Evolutionary conservation across 768 basidiomycete genomes (phyloP).

Genomic region (Xerocomellus intermedius): DNA sequence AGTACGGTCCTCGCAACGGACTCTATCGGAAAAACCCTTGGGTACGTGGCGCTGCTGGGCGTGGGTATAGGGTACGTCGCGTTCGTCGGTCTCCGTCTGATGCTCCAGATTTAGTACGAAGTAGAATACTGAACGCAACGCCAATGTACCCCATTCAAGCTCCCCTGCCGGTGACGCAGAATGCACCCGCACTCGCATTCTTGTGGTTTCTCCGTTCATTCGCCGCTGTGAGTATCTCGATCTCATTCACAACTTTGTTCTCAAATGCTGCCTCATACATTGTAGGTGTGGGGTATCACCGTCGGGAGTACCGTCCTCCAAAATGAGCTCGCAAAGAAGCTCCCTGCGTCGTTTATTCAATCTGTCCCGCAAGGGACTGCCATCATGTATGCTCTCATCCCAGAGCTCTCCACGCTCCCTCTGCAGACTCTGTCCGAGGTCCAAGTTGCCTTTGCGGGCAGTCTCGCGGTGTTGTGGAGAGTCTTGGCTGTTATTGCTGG

Average conservation of each 20-base stretch:
- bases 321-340: constrained; percentile 42
- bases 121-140: neutral
- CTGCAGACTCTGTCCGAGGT: constrained; percentile 36
- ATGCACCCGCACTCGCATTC: neutral
- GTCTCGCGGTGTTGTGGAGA: constrained; percentile 42
- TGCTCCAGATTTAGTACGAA: neutral
- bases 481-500: constrained; percentile 38
- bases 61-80: neutral
- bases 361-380: constrained; percentile 38
- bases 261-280: neutral
- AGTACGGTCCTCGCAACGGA: constrained; percentile 27
- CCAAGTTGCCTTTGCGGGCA: constrained; percentile 40
- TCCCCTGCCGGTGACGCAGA: neutral
- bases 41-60: neutral
- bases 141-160: constrained; percentile 37
- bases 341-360: constrained; percentile 39
- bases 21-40: constrained; percentile 20
- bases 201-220: constrained; percentile 5
- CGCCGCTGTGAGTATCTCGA: constrained; percentile 26
- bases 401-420: constrained; percentile 35
- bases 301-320: constrained; percentile 49
- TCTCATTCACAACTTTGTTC: neutral
- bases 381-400: constrained; percentile 47
- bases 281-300: constrained; percentile 48
- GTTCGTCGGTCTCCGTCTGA: too few species aligned